A percentile compares a stretch with the other conserved stretches of the same genome.
phyloP scores from a whole-genome alignment of 2,329 filamentous ascomycete species.

The Mycosphaerella sp. region DNA sequence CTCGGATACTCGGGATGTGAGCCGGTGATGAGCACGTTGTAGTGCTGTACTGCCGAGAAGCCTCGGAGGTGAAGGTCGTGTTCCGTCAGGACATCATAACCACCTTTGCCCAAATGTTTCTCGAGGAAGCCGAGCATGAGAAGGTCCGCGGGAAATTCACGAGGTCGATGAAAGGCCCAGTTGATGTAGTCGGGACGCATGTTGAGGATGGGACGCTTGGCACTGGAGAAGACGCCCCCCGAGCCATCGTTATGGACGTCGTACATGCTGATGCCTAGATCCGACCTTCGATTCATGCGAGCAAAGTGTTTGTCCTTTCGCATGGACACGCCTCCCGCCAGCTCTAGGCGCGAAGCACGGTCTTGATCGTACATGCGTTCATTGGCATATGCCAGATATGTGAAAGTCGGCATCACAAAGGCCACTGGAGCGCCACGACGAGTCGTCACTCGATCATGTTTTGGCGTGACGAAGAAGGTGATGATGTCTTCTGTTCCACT shows the following conservation, averaged over 20 bases:
- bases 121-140: slow-evolving; percentile 7
- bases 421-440: not conserved
- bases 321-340: slow-evolving; percentile 2
- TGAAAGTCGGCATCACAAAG: slow-evolving; percentile 6
- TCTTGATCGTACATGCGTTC: slow-evolving; percentile 6
- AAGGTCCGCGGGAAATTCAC: slow-evolving; percentile 2
- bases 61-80: slow-evolving; percentile 2
- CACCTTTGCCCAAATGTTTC: slow-evolving; percentile 1
- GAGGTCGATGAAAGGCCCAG: slow-evolving; percentile 4
- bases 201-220: slow-evolving; percentile 3
- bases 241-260: slow-evolving; percentile 5
- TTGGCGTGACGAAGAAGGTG: slow-evolving; percentile 3
- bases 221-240: slow-evolving; percentile 1
- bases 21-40: slow-evolving; percentile 6
- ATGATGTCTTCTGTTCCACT: not conserved
- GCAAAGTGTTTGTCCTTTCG: not conserved
- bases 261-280: slow-evolving; percentile 2
- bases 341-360: slow-evolving; percentile 2
- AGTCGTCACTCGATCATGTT: too few species aligned
- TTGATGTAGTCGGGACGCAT: slow-evolving; percentile 4
- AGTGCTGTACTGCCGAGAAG: not conserved
- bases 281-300: not conserved
- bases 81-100: slow-evolving; percentile 3
- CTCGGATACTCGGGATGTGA: slow-evolving; percentile 6
- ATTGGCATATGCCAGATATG: slow-evolving; percentile 6